These are phyloP conservation scores for Phaseolus lunatus DNA, from an alignment of 306 rosid species.

Conservation along the genomic window DNA sequence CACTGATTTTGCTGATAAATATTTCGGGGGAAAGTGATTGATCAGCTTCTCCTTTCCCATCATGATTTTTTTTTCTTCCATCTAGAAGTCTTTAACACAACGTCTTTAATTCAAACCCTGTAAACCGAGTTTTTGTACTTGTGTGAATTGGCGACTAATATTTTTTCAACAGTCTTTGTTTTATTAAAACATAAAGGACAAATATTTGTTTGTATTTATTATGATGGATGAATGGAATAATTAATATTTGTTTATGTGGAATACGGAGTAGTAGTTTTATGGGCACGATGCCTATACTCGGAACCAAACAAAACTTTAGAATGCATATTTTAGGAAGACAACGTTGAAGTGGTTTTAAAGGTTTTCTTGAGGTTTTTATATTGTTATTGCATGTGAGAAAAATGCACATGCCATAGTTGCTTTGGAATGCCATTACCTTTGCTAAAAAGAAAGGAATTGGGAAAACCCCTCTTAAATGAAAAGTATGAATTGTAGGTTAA, in stretches of 20 bases:
- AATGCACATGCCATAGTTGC: background rate
- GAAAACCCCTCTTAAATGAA: background rate
- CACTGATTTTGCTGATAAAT: background rate
- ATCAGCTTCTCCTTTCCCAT: no score
- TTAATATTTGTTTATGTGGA: no score
- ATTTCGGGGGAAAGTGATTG: no score
- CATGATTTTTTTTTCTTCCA: background rate
- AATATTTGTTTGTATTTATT: background rate
- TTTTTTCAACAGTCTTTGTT: background rate
- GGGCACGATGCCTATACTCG: background rate
- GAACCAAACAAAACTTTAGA: background rate
- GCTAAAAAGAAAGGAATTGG: background rate
- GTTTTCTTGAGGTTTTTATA: no score
- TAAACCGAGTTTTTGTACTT: background rate
- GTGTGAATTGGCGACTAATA: background rate
- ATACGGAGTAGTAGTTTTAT: no score
- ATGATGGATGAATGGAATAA: background rate
- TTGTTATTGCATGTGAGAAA: no score
- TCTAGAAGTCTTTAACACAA: no score
- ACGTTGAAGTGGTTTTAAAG: background rate
- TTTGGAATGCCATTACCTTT: background rate
- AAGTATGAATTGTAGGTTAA: background rate
- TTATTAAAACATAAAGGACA: background rate
- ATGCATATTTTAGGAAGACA: background rate
- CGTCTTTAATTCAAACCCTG: no score